Evolutionary conservation across 495 filamentous ascomycete genomes (phyloP), one percentile per base, ranked within the genome.

Genomic region (Xylaria longipes): DNA sequence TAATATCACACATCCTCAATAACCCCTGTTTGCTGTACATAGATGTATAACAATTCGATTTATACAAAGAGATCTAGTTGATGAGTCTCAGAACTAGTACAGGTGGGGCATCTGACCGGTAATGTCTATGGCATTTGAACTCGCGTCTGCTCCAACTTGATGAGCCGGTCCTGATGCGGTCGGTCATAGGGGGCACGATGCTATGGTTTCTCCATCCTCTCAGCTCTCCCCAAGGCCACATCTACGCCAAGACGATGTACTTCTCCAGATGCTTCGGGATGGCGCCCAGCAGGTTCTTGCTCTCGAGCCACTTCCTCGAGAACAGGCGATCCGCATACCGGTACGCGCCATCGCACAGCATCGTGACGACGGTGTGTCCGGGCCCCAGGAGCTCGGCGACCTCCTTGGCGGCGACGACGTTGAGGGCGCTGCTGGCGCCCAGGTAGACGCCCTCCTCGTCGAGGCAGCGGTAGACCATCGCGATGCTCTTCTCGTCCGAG

Each of bases 381-480:
- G 89, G 91, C 31, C 96, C 96, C 39, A 99, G 78, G 82, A 93
- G 92, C 87, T 96, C 90, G 0, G 97, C 96, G 31, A 98, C 90
- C 82, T 98, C 94, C 84, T 96, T 93, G 17, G 96, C 96, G 8
- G 96, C 96, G 9, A 93, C 96, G 6, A 99, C 96, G 79, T 99
- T 99, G 74, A 99, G 84, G 73, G 93, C 91, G 17, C 91, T 94
- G 80, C 93, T 97, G 29, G 95, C 96, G 43, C 96, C 96, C n/a
- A 99, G 84, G 77, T 99, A 99, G 64, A 99, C 82, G 0, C 96
- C 96, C 76, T 99, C 96, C 82, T 98, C 96, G 76, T 99, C 96
- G 73, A 99, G 84, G 76, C 97, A 97, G 72, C 96, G 87, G 82
- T 98, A 99, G 71, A 99, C 94, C 96, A 98, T 98, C 82, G 93